Percentiles rank a stretch among this genome's conserved stretches.
Conservation (phyloP, 1,284 basidiomycete genomes). For the Phellopilus nigrolimitatus region DNA sequence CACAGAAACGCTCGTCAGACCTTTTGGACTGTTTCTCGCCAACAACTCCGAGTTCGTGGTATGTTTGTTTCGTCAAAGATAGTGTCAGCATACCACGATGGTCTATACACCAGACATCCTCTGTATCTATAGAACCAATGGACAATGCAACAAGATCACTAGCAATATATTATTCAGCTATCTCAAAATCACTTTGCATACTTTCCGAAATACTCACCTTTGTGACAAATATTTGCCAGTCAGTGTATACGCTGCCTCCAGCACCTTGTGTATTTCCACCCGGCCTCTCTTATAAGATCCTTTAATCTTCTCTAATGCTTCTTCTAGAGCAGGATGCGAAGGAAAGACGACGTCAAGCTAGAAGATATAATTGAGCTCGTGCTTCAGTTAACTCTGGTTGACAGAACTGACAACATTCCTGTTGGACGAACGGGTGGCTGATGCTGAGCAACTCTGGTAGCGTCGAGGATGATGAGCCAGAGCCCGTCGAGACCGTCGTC, state of each 20-base stretch:
- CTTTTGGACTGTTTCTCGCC: slow-evolving; percentile 37
- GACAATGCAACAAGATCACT: slow-evolving; percentile 10
- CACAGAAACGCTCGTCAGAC: slow-evolving; percentile 41
- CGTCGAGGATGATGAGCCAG: background rate
- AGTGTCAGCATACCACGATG: slow-evolving; percentile 50
- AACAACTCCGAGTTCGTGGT: too few relatives aligned
- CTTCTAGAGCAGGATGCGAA: too few relatives aligned
- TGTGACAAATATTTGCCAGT: slow-evolving; percentile 2
- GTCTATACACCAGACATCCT: slow-evolving; percentile 64
- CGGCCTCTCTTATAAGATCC: background rate
- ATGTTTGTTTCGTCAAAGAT: slow-evolving; percentile 47
- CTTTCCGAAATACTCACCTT: background rate
- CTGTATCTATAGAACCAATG: slow-evolving; percentile 23
- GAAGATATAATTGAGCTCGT: background rate
- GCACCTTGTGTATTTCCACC: background rate
- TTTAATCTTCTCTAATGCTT: background rate
- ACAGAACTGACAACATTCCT: slow-evolving; percentile 14
- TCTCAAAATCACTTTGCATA: background rate
- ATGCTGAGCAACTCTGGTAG: background rate
- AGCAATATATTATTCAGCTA: background rate
- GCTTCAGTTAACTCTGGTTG: background rate
- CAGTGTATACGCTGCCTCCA: slow-evolving; percentile 1
- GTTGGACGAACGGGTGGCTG: slow-evolving; percentile 13
- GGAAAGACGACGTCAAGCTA: too few relatives aligned
- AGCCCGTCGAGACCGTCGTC: background rate